Percentiles rank a stretch among this genome's conserved stretches.
Evolutionary conservation across 2,329 filamentous ascomycete species (phyloP).

Genomic region (Aspergillus bombycis): DNA sequence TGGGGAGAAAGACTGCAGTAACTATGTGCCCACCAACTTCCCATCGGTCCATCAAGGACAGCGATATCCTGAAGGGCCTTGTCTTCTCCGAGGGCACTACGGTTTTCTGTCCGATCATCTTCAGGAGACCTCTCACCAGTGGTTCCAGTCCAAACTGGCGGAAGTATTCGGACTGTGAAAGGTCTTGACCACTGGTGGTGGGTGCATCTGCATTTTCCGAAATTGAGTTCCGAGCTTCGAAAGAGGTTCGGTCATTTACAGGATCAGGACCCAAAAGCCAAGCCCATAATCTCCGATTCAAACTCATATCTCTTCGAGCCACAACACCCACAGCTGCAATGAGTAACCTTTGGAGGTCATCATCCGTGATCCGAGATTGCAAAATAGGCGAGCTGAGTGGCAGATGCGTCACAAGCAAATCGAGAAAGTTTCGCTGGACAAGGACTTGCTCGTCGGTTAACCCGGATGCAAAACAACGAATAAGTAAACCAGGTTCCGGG

Average conservation of each 20-base stretch:
- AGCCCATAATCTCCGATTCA: conserved; percentile 92
- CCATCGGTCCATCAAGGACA: conserved; percentile 98
- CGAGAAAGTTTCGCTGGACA: conserved; percentile 91
- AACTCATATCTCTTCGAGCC: conserved; percentile 88
- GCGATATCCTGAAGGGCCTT: conserved; percentile 84
- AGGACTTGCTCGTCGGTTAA: conserved; percentile 84
- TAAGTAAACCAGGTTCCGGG: conserved; percentile 85
- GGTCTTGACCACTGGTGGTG: conserved; percentile 44
- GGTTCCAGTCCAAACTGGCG: conserved; percentile 75
- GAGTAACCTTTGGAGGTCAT: conserved; percentile 80
- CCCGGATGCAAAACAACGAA: conserved; percentile 90
- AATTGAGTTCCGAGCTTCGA: conserved; percentile 32
- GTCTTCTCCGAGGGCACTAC: conserved; percentile 68
- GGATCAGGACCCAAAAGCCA: conserved; percentile 87
- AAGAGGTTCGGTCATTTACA: conserved; percentile 37
- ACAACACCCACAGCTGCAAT: conserved; percentile 86
- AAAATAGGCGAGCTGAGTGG: conserved; percentile 82
- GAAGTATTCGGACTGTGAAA: conserved; percentile 77
- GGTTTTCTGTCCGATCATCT: conserved; percentile 68
- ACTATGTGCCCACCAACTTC: conserved; percentile 92
- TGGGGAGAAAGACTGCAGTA: conserved; percentile 83
- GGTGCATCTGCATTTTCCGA: conserved; percentile 32
- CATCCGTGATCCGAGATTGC: conserved; percentile 70
- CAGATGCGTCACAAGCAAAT: conserved; percentile 86
- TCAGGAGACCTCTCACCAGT: conserved; percentile 72